Evolutionary conservation across 2,329 filamentous ascomycete species (phyloP), one percentile per base, ranked within the genome.

Genomic region (Davidsoniella australis): DNA sequence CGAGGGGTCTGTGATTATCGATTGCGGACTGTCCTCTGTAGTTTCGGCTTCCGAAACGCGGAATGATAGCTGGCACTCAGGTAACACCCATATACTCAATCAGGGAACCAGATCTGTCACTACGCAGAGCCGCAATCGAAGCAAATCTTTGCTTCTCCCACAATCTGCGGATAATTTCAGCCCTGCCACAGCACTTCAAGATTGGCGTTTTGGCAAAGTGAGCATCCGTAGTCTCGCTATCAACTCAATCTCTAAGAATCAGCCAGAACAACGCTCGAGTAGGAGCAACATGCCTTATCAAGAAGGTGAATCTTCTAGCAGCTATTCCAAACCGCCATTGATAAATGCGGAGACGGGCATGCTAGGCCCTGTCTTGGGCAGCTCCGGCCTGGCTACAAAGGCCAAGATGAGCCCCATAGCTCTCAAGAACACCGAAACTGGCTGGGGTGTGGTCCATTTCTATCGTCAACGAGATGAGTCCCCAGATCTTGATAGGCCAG

Each of bases 381-480:
- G 70, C 23, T 72, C 76, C 5, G 85, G 83, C 5, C 76, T 82
- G 46, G 80, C 85, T 52, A 94, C 88, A 1, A 94, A 88, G 62
- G 91, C 85, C 4, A 73, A 76, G 54, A 3, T 33, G 29, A 33
- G 29, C 29, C 29, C 29, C 29, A 33, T 33, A 12, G 12, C 29
- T 12, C 94, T 82, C 60, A 67, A 85, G 17, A 77, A 82, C 49
- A 86, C 85, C 1, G 82, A 94, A 53, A 71, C 87, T 1, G 85
- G 86, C 40, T 95, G 86, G 82, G 91, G 91, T 1, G 78, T 96
- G 12, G 87, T 98, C 2, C 91, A 95, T 62, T 73, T 98, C 24
- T 98, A 95, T 62, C 77, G 88, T 8, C 89, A 96, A 63, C 76
- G 75, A 2, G 76, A 86, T 52, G 84, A 93, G 62, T 81, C 80